Conservation (phyloP, 805 yeast species). For the Schwanniomyces occidentalis region DNA sequence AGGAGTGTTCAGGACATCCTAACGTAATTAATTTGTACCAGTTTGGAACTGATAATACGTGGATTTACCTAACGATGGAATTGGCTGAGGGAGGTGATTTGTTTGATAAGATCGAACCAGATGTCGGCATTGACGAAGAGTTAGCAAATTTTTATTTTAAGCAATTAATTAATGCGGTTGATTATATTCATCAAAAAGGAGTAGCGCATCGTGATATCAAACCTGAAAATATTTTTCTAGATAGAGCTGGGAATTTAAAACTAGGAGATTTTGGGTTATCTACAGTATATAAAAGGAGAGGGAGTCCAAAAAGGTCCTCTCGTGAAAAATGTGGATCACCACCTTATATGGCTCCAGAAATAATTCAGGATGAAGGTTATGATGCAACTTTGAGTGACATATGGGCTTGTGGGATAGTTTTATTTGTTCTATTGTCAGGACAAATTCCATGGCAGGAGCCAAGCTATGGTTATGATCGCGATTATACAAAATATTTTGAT, state of each 20-base stretch:
- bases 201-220: constrained; percentile 82
- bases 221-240: constrained; percentile 73
- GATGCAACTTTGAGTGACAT: constrained; percentile 95
- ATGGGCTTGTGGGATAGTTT: constrained; percentile 98
- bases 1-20: constrained; percentile 55
- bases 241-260: constrained; percentile 81
- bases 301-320: constrained; percentile 62
- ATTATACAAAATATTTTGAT: constrained; percentile 52
- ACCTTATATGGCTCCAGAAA: constrained; percentile 98
- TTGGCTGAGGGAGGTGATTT: constrained; percentile 71
- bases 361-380: constrained; percentile 86
- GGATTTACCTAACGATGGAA: constrained; percentile 71
- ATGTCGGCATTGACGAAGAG: constrained; percentile 69
- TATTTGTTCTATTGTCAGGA: constrained; percentile 91
- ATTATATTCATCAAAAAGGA: constrained; percentile 71
- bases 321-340: constrained; percentile 91
- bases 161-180: constrained; percentile 61
- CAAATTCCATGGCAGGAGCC: constrained; percentile 92
- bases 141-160: constrained; percentile 62
- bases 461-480: constrained; percentile 63
- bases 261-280: constrained; percentile 98
- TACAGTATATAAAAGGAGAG: constrained; percentile 78
- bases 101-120: constrained; percentile 62
- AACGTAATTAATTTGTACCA: constrained; percentile 65
- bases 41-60: constrained; percentile 59